Base-by-base conservation (phyloP, 805 yeast species). In the Kodamaea fukazawae region DNA sequence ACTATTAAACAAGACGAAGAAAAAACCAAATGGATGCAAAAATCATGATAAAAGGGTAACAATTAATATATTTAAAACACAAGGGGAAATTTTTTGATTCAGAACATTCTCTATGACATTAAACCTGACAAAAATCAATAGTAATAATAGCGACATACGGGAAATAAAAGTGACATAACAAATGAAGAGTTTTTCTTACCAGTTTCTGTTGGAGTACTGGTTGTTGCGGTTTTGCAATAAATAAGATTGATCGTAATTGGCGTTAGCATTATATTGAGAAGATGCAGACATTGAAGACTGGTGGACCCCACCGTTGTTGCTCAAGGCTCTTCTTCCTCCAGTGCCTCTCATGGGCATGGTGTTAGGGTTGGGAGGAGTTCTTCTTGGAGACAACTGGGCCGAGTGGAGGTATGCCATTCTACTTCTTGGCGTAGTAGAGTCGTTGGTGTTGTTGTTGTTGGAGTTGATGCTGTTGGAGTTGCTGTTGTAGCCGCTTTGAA, bases 321-420 rank as follows among this genome's bases (percentile, higher is more conserved):
- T 34, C 12, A 27, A 3, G 14, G 34, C 46, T 36, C 48, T 23
- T 31, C 42, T 40, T 28, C 35, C 41, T 20, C 23, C 23, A 20
- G 5, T 20, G 3, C 34, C 36, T 14, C 37, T 29, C 2, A 30
- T 9, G 7, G 47, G 38, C 27, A 32, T 16, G 28, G 18, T 22
- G 20, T 32, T 41, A 6, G 43, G 33, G 32, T 45, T 41, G 7
- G 41, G 43, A 9, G 46, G 41, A 9, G 46, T 36, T 29, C 49
- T 38, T 25, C 48, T 45, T 8, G 53, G 51, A 2, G 50, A 49
- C 17, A 29, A 33, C 17, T 33, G 49, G n/a, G 38, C 29, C 27
- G 39, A 29, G 37, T 37, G 42, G 33, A 40, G 27, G 31, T 46
- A 48, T 10, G 45, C 48, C 48, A 46, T 46, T 34, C 54, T 41